Evolutionary conservation across 306 rosid species (phyloP).

Genomic region (Cucumis hystrix): DNA sequence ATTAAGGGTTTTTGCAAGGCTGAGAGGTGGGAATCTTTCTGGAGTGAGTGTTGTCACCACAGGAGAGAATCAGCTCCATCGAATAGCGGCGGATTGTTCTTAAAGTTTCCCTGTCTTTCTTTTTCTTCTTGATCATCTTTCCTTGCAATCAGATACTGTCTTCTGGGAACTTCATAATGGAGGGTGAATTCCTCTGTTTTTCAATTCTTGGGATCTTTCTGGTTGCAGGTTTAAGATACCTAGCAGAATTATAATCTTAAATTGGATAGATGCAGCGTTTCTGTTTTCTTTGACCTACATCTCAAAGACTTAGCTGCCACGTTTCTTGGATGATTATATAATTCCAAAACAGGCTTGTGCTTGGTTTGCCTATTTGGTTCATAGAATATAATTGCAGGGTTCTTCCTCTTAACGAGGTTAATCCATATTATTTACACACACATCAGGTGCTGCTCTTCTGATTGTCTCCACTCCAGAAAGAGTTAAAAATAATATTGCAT

Average conservation of each 20-base stretch:
- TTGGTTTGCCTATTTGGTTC: neutral
- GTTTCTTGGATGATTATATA: neutral
- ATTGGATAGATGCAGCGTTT: neutral
- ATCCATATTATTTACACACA: neutral
- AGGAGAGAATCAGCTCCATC: no score
- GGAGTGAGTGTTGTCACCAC: no score
- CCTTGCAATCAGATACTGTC: no score
- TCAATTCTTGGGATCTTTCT: no score
- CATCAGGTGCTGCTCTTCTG: neutral
- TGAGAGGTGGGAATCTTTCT: no score
- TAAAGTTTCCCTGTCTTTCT: no score
- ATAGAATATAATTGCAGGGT: neutral
- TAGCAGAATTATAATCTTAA: neutral
- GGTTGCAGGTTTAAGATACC: no score
- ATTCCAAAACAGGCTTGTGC: neutral
- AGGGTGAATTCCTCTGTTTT: no score
- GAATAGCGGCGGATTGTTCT: no score
- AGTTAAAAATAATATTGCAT: neutral
- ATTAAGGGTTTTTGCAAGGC: no score
- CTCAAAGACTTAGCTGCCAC: neutral
- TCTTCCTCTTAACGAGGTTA: neutral
- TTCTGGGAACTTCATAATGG: no score
- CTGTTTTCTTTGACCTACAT: neutral
- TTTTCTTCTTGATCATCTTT: no score
- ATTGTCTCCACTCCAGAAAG: neutral